Percentiles rank a stretch among this genome's conserved stretches.
Evolutionary conservation across 148 eudicot species (phyloP).

Genomic region (Cornus suecica): DNA sequence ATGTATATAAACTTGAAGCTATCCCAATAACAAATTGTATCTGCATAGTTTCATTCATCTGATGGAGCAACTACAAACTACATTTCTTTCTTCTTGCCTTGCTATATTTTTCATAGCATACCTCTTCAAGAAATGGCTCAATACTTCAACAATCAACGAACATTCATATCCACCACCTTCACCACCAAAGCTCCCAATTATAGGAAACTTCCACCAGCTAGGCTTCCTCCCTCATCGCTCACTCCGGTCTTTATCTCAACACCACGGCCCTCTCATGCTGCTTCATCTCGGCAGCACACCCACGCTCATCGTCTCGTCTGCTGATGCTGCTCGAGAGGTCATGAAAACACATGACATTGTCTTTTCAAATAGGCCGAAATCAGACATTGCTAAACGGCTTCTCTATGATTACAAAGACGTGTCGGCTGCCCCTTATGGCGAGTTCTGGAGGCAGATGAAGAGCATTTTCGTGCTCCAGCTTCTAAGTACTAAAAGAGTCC

Average conservation of each 20-base stretch:
- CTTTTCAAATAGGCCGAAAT: slow-evolving; percentile 29
- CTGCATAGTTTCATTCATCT: too few relatives aligned
- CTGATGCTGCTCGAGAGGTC: slow-evolving; percentile 22
- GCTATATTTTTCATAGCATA: too few relatives aligned
- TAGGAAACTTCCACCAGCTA: slow-evolving; percentile 6
- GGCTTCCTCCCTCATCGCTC: neutral
- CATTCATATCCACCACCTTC: too few relatives aligned
- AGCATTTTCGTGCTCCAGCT: slow-evolving; percentile 25
- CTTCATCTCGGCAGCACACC: slow-evolving; percentile 2
- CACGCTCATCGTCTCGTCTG: slow-evolving; percentile 20
- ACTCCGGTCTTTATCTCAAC: neutral
- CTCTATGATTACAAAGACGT: slow-evolving; percentile 18
- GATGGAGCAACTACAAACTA: too few relatives aligned
- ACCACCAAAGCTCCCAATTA: too few relatives aligned
- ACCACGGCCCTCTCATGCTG: neutral
- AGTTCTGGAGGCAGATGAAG: slow-evolving; percentile 38
- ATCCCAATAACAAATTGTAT: too few relatives aligned
- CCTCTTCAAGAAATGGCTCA: too few relatives aligned
- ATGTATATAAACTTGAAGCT: too few relatives aligned
- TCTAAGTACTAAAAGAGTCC: slow-evolving; percentile 3
- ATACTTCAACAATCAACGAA: too few relatives aligned
- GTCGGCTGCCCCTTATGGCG: slow-evolving; percentile 20
- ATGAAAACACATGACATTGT: slow-evolving; percentile 11
- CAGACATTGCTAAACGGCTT: neutral
- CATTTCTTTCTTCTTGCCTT: too few relatives aligned